Percentiles rank a stretch among this genome's conserved stretches.
phyloP scores from a whole-genome alignment of 2,329 filamentous ascomycete species.

The Volutella citrinella region DNA sequence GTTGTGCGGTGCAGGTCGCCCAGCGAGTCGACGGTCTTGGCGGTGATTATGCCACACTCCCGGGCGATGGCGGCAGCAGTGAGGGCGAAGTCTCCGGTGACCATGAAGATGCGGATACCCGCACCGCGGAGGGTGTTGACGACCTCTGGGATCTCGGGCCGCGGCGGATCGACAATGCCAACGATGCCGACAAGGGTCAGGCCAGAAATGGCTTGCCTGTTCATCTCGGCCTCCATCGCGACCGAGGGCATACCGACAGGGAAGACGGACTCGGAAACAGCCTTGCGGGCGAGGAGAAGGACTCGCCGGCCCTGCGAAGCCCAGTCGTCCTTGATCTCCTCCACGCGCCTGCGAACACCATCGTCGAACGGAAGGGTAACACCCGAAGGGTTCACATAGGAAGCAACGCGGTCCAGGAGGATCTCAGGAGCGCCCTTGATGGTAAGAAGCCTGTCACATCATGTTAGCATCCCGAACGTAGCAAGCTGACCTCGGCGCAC shows the following conservation, averaged over 20 bases:
- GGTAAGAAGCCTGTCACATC: constrained; percentile 54
- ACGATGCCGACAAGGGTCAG: constrained; percentile 72
- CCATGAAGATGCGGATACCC: constrained; percentile 77
- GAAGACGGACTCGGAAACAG: constrained; percentile 41
- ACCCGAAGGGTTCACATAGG: constrained; percentile 55
- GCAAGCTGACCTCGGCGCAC: too few relatives aligned
- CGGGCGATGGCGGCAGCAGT: constrained; percentile 71
- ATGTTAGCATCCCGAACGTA: constrained; percentile 3
- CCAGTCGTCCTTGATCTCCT: constrained; percentile 64
- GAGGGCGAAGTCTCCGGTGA: constrained; percentile 74
- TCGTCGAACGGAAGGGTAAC: constrained; percentile 46
- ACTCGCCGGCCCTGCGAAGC: constrained; percentile 67
- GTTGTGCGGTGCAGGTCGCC: constrained; percentile 43
- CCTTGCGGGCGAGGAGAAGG: constrained; percentile 63
- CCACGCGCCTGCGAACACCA: constrained; percentile 44
- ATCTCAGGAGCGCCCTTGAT: constrained; percentile 80
- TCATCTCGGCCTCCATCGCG: constrained; percentile 48
- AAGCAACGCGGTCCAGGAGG: constrained; percentile 60
- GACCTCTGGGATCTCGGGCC: constrained; percentile 67
- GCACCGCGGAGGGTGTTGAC: constrained; percentile 65
- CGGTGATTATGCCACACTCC: constrained; percentile 68
- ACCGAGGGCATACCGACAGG: constrained; percentile 38
- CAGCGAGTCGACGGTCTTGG: constrained; percentile 50
- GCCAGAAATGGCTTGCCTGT: constrained; percentile 50
- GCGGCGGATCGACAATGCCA: constrained; percentile 75